Evolutionary conservation across 768 basidiomycete genomes (phyloP).

Genomic region (Candolleomyces eurysporus): DNA sequence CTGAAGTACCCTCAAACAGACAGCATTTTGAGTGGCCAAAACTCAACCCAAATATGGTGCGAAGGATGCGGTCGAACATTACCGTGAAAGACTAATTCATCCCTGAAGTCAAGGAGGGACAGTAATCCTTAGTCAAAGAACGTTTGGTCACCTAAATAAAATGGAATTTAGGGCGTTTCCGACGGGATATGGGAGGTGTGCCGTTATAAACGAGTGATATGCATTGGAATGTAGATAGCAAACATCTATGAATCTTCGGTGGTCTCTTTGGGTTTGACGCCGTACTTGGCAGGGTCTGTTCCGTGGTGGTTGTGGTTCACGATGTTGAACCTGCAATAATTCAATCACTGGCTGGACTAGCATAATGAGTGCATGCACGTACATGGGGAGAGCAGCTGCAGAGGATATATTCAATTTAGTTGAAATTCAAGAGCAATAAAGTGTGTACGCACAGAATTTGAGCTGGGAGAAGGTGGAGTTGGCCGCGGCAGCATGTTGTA

Average conservation of each 20-base stretch:
- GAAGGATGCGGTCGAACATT: constrained; percentile 20
- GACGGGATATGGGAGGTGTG: no score
- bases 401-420: constrained; percentile 11
- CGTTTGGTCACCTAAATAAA: no score
- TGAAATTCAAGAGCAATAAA: constrained; percentile 2
- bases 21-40: constrained; percentile 34
- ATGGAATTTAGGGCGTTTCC: no score
- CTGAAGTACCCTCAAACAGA: constrained; percentile 12
- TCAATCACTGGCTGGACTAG: constrained; percentile 4
- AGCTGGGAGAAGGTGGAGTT: constrained; percentile 94
- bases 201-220: not conserved
- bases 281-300: constrained; percentile 80
- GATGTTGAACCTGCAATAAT: constrained; percentile 78
- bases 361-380: not conserved
- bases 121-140: not conserved
- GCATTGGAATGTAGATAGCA: not conserved
- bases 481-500: constrained; percentile 81
- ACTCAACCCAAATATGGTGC: constrained; percentile 32
- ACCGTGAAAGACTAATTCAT: not conserved
- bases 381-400: constrained; percentile 51
- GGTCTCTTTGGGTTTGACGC: constrained; percentile 35
- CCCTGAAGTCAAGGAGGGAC: not conserved
- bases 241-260: constrained; percentile 15
- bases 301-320: constrained; percentile 91
- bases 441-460: constrained; percentile 71